Evolutionary conservation across 331 rosid genomes (phyloP).

Genomic region (Saraca asoca): DNA sequence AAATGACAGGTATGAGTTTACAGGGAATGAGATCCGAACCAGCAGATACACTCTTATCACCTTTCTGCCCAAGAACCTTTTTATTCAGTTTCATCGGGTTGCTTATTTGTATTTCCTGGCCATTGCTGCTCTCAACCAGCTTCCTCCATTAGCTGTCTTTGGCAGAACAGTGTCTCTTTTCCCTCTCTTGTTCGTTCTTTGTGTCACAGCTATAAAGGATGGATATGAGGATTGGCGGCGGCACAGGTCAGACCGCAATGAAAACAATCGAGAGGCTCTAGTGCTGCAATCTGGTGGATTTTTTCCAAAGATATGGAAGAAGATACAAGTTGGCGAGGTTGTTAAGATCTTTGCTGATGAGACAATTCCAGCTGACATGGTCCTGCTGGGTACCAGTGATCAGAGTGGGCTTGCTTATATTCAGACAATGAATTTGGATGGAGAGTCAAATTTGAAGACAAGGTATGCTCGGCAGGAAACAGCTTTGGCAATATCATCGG

Average conservation of each 20-base stretch:
- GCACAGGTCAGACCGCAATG: slow-evolving; percentile 81
- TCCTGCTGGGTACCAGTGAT: slow-evolving; percentile 84
- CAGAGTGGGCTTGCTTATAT: slow-evolving; percentile 88
- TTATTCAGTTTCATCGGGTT: slow-evolving; percentile 84
- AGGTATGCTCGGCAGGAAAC: slow-evolving; percentile 91
- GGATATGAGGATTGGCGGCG: slow-evolving; percentile 95
- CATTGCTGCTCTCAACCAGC: slow-evolving; percentile 93
- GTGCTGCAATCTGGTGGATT: slow-evolving; percentile 65
- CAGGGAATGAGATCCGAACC: slow-evolving; percentile 83
- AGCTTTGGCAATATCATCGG: slow-evolving; percentile 51
- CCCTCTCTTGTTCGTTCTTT: slow-evolving; percentile 79
- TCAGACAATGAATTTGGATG: slow-evolving; percentile 96
- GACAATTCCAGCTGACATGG: slow-evolving; percentile 85
- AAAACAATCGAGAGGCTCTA: slow-evolving; percentile 74
- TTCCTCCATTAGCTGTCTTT: slow-evolving; percentile 89
- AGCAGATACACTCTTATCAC: slow-evolving; percentile 77
- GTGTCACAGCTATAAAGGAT: slow-evolving; percentile 89
- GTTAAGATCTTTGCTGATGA: slow-evolving; percentile 76
- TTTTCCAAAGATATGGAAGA: slow-evolving; percentile 64
- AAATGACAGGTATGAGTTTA: slow-evolving; percentile 76
- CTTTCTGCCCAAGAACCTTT: slow-evolving; percentile 80
- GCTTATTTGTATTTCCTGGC: slow-evolving; percentile 89
- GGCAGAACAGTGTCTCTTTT: slow-evolving; percentile 86
- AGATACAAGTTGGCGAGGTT: slow-evolving; percentile 75
- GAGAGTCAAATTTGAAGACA: slow-evolving; percentile 91